Conservation (phyloP, 257 asterid species). For the Hygrophila difformis region DNA sequence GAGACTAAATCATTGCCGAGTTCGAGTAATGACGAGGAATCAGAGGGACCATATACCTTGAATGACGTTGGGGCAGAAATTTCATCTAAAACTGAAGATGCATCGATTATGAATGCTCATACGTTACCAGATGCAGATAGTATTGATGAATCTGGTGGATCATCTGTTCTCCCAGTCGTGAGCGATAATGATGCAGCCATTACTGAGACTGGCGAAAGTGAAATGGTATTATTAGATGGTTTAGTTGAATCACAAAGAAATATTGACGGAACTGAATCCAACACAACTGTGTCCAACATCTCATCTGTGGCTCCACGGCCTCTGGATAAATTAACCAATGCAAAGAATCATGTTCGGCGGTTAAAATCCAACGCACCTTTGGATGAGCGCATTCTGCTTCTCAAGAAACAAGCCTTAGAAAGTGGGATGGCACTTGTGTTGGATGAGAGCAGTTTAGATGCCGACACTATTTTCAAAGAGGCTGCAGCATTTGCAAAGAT, state of each 20-base stretch:
- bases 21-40: slow-evolving; percentile 21
- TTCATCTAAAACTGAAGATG: no score
- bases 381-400: slow-evolving; percentile 36
- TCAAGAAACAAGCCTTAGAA: slow-evolving; percentile 57
- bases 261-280: no score
- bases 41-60: no score
- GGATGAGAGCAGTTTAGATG: slow-evolving; percentile 49
- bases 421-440: slow-evolving; percentile 59
- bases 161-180: no score
- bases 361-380: slow-evolving; percentile 18
- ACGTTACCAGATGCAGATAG: no score
- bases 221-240: no score
- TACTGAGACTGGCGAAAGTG: no score
- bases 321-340: slow-evolving; percentile 17
- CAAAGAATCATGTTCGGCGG: slow-evolving; percentile 13
- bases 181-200: no score
- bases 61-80: no score
- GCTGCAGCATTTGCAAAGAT: slow-evolving; percentile 55
- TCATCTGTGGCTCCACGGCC: slow-evolving; percentile 14
- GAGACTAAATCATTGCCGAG: slow-evolving; percentile 5
- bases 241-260: no score
- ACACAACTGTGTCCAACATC: background rate
- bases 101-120: no score
- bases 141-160: no score
- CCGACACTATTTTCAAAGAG: slow-evolving; percentile 45